These are phyloP conservation scores for Pachysolen tannophilus DNA, from an alignment of 805 yeast genomes.

Conservation along the genomic window DNA sequence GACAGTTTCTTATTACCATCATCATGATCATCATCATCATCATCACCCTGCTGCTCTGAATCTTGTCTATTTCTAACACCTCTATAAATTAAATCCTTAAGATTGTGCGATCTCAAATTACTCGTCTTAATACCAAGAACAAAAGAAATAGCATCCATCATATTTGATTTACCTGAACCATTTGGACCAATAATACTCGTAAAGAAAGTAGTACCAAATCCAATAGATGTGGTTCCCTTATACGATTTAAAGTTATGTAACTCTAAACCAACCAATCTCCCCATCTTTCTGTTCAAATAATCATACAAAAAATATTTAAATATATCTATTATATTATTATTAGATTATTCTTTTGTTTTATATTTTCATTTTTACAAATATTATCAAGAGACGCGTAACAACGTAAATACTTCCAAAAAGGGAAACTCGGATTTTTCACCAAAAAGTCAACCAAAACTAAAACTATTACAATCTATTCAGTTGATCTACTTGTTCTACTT, in stretches of 20 bases:
- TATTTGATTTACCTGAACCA: conserved; percentile 97
- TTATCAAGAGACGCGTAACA: too few species aligned
- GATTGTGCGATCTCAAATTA: conserved; percentile 65
- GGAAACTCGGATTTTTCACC: too few species aligned
- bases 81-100: conserved; percentile 76
- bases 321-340: too few species aligned
- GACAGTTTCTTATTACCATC: conserved; percentile 23
- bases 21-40: conserved; percentile 9
- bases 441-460: too few species aligned
- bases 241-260: conserved; percentile 88
- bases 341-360: too few species aligned
- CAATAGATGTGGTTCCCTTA: conserved; percentile 64
- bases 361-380: too few species aligned
- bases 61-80: conserved; percentile 38
- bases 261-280: conserved; percentile 72
- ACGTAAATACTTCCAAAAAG: too few species aligned
- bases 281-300: conserved; percentile 42
- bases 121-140: conserved; percentile 78
- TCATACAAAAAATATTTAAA: not conserved
- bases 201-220: conserved; percentile 77
- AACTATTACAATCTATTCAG: too few species aligned
- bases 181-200: conserved; percentile 97
- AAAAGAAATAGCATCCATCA: conserved; percentile 90
- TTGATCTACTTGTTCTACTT: too few species aligned
- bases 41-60: conserved; percentile 17